Evolutionary conservation across 441 rosid genomes (phyloP).

Genomic region (Flueggea neowawraea): DNA sequence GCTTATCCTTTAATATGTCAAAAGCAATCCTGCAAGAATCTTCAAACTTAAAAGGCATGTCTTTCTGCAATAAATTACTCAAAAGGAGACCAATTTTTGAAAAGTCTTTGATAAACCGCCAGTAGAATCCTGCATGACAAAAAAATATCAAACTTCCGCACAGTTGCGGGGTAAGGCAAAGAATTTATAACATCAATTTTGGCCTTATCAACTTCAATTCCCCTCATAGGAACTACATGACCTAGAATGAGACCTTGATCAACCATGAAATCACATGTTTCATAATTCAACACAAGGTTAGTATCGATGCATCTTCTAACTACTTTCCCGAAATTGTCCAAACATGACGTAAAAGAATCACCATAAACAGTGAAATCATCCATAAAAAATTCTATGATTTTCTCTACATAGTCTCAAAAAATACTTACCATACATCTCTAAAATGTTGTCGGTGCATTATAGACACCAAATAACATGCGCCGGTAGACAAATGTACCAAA

Average conservation of each 20-base stretch:
- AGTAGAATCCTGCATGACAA: too few species aligned
- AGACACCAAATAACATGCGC: background rate
- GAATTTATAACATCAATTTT: background rate
- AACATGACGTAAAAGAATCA: too few species aligned
- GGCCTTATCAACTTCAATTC: background rate
- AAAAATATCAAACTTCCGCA: background rate
- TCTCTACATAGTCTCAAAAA: too few species aligned
- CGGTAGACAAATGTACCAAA: background rate
- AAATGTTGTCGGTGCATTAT: background rate
- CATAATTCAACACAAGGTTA: slow-evolving; percentile 2
- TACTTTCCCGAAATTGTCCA: background rate
- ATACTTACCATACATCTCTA: too few species aligned
- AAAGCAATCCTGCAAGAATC: too few species aligned
- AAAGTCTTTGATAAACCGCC: slow-evolving; percentile 4
- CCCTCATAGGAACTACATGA: background rate
- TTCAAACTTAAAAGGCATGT: background rate
- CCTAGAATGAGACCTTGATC: background rate
- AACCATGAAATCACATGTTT: too few species aligned
- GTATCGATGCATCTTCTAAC: background rate
- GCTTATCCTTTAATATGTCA: too few species aligned
- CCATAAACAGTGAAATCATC: too few species aligned
- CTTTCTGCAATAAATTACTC: too few species aligned
- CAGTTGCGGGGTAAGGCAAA: background rate
- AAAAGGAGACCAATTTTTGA: background rate
- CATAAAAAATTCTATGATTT: background rate